Percentiles rank a stretch among this genome's conserved stretches.
Conservation (phyloP, 179 eudicot species). For the Beta macrorhiza region DNA sequence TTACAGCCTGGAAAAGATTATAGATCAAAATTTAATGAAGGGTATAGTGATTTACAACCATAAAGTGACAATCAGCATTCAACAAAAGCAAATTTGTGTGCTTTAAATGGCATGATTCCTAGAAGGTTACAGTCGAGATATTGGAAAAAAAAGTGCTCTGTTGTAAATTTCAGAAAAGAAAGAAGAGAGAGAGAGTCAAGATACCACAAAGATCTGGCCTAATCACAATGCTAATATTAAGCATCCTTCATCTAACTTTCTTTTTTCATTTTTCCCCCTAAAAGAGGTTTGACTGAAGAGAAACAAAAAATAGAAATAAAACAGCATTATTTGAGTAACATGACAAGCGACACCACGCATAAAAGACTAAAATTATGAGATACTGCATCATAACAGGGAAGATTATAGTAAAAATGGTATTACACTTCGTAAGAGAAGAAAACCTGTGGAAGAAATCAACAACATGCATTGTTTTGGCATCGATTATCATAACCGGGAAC, state of each 20-base stretch:
- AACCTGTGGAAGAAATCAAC: slow-evolving; percentile 87
- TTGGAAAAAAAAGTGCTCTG: background rate
- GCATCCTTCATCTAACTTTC: background rate
- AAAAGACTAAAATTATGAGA: background rate
- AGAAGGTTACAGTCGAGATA: background rate
- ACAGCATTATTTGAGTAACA: background rate
- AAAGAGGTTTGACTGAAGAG: background rate
- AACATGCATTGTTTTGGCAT: slow-evolving; percentile 70
- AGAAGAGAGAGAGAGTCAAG: background rate
- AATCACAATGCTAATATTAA: background rate
- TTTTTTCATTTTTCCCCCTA: background rate
- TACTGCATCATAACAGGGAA: background rate
- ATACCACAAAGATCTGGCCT: background rate
- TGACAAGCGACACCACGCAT: background rate
- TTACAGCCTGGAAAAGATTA: background rate
- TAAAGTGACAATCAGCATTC: background rate
- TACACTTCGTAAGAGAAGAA: slow-evolving; percentile 15
- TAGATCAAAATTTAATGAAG: background rate
- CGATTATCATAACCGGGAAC: slow-evolving; percentile 82
- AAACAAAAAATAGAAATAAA: no score
- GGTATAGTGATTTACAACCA: background rate
- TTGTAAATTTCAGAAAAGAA: background rate
- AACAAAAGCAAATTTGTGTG: background rate
- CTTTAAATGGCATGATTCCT: background rate
- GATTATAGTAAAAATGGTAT: background rate